Conservation (phyloP, 176 grass and related monocot genomes). For the Aegilops sharonensis region DNA sequence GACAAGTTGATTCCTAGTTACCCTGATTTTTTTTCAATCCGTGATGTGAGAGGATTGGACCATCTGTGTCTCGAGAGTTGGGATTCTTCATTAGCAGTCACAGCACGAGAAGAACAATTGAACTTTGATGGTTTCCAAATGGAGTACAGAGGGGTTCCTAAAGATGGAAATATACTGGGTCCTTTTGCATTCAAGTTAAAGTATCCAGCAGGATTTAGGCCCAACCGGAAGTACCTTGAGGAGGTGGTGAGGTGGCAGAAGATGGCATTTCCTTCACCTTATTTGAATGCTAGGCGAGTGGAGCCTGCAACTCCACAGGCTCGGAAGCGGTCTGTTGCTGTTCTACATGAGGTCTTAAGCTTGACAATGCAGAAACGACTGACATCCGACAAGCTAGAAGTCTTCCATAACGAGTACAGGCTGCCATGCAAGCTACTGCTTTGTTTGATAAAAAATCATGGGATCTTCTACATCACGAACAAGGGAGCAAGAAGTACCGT, state of each 20-base stretch:
- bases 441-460: slow-evolving; percentile 88
- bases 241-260: slow-evolving; percentile 88
- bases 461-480: slow-evolving; percentile 93
- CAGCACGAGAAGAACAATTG: slow-evolving; percentile 62
- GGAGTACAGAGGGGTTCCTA: slow-evolving; percentile 58
- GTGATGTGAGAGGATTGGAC: slow-evolving; percentile 49
- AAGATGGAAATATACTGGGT: slow-evolving; percentile 78
- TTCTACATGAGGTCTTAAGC: slow-evolving; percentile 85
- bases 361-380: slow-evolving; percentile 72
- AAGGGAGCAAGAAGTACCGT: slow-evolving; percentile 85
- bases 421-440: slow-evolving; percentile 72
- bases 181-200: slow-evolving; percentile 86
- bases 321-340: slow-evolving; percentile 62
- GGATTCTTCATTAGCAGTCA: slow-evolving; percentile 81
- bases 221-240: slow-evolving; percentile 77
- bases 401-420: slow-evolving; percentile 76
- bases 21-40: slow-evolving; percentile 61
- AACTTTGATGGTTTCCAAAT: slow-evolving; percentile 42
- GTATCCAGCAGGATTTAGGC: slow-evolving; percentile 78
- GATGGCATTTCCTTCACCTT: slow-evolving; percentile 85
- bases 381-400: slow-evolving; percentile 84
- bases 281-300: slow-evolving; percentile 64
- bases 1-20: slow-evolving; percentile 61
- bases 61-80: slow-evolving; percentile 71
- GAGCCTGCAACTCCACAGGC: slow-evolving; percentile 66